Base-by-base conservation (phyloP, 2,329 filamentous ascomycete genomes). In the Trichoderma koningiopsis region DNA sequence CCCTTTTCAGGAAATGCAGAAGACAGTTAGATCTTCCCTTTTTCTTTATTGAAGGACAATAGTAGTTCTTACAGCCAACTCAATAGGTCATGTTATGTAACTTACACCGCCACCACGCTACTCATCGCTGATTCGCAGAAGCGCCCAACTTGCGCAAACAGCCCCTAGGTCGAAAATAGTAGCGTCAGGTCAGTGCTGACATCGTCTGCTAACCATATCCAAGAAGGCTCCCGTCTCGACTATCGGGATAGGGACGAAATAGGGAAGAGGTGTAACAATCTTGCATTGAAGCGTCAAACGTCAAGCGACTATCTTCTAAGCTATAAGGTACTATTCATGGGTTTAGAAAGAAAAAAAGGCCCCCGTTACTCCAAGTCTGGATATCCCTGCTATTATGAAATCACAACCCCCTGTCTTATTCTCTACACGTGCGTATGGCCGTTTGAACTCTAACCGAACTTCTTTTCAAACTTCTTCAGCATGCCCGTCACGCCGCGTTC, bases 401-500 rank as follows among this genome's bases (percentile, higher is more conserved):
- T 35, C 53, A 58, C 53, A 37, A 11, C 63, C 61, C 16, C 16
- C 49, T 27, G 33, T 55, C 58, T 10, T n/a, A 14, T 16, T 31
- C 22, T 52, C 10, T 33, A 7, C 27, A 24, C 47, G 7, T 47
- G 40, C 31, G n/a, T 14, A 47, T 37, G 5, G n/a, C 3, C 13
- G 37, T 5, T 13, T 35, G 31, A 19, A 19, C 58, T 62, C 78
- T 74, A 88, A 0, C 84, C 85, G 80, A 91, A 89, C 77, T 88
- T 91, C 87, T 92, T 93, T 82, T 94, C 91, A 79, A 94, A 85
- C 81, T 90, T 92, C 85, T 91, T 93, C 72, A 94, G 79, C 83
- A 93, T 90, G 7, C 89, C 88, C 33, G 88, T 86, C 5, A 93
- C 86, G 1, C 90, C 89, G 77, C 88, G 89, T 81, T 94, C 91